Base-by-base conservation (phyloP, 176 grass and related monocot species). In the Rhynchospora tenuis region DNA sequence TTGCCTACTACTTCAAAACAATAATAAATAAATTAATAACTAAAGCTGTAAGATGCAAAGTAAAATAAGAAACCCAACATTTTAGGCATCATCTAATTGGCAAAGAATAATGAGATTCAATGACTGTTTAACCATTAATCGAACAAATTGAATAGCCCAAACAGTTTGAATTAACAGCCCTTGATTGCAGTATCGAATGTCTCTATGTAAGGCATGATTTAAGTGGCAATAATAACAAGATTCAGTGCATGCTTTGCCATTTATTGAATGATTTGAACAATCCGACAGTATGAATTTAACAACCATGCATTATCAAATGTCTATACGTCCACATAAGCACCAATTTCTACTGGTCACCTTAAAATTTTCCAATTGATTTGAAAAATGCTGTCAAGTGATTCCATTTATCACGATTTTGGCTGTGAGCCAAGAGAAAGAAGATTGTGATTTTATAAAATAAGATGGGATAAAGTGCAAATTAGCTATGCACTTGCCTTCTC, bases 401-500 rank as follows among this genome's bases (percentile, higher is more conserved):
- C 17, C 38, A 22, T 20, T 70, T 71, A 45, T 46, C 42, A 45
- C 13, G 11, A 73, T 73, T 72, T 73, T 23, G 43, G 9, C 50
- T 16, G 22, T 26, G 22, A 16, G 45, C 20, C 71, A 20, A 52
- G 27, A 74, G 71, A 51, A 26, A 74, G 4, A 13, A 22, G 20
- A 7, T 27, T 81, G 38, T 44, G 44, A 63, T 61, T 82, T 64
- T 48, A 16, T 81, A 81, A 51, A 65, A 82, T 61, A 7, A 60
- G 52, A 48, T 31, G 28, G 38, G 48, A 62, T n/a, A 46, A 16
- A 65, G 44, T 65, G 31, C 54, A 81, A 64, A 86, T 26, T 27
- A 74, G 22, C 6, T 74, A 74, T 51, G 71, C 2, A 27, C 85
- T 64, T 89, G 94, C 96, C 96, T 93, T 98, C 82, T 98, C 93